These are phyloP conservation scores for Neohortaea acidophila DNA, from an alignment of 495 filamentous ascomycete genomes.

Conservation along the genomic window DNA sequence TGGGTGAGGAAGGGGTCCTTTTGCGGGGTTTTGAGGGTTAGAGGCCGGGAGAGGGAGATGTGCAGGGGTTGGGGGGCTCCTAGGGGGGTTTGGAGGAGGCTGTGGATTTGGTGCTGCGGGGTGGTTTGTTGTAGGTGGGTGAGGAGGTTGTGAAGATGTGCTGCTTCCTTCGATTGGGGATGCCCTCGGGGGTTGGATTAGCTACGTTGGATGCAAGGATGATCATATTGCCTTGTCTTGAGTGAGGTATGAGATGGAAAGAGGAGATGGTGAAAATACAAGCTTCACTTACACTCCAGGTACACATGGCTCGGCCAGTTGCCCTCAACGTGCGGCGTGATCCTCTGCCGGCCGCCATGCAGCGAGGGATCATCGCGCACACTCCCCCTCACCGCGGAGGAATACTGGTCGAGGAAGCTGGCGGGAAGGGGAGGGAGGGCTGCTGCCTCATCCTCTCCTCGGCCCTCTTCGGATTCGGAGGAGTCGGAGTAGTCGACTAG, in stretches of 20 bases:
- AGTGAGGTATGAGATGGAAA: not conserved
- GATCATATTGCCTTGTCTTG: too few species aligned
- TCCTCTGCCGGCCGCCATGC: conserved; percentile 68
- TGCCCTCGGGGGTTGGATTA: conserved; percentile 9
- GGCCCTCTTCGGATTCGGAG: conserved; percentile 26
- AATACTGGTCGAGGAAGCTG: conserved; percentile 79
- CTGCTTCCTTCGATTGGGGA: conserved; percentile 8
- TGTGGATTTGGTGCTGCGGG: conserved; percentile 27
- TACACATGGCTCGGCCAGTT: conserved; percentile 91
- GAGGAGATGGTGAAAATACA: not conserved
- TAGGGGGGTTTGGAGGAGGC: conserved; percentile 59
- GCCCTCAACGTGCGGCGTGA: conserved; percentile 70
- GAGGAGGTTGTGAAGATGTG: not conserved
- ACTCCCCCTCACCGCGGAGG: conserved; percentile 57
- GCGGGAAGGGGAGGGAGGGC: conserved; percentile 65
- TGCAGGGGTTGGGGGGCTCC: conserved; percentile 71
- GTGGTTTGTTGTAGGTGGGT: not conserved
- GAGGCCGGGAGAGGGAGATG: conserved; percentile 68
- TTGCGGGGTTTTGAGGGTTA: conserved; percentile 50
- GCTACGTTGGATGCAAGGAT: not conserved
- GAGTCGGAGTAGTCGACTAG: conserved; percentile 71
- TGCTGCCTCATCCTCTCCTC: conserved; percentile 6
- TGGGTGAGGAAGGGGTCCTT: conserved; percentile 44
- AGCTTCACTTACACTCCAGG: conserved; percentile 65
- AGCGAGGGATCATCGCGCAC: conserved; percentile 66